Base-by-base conservation (phyloP, 805 yeast species). In the Scheffersomyces stipitis region DNA sequence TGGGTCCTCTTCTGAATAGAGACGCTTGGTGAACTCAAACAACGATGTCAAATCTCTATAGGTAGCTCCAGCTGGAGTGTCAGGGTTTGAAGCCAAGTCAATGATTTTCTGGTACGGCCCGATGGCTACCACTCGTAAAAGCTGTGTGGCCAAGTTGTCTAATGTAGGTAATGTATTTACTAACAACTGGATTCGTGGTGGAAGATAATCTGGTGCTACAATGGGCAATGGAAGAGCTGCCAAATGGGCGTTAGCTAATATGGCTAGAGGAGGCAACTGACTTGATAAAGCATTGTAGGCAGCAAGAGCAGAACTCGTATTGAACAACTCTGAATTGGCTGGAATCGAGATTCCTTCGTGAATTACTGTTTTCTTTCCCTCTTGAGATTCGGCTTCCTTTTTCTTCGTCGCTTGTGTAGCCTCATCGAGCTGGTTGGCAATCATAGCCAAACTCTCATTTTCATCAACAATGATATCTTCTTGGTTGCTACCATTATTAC, bases 121-220 rank as follows among this genome's bases (percentile, higher is more conserved):
- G 17, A 76, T 71, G 6, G 86, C 83, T 26, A 89, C 76, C 2
- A 83, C 69, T 43, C 93, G 70, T 36, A 90, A 66, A 14, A 90
- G 67, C 55, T 90, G 97, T 1, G 89, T 77, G 0, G 96, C 79
- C 36, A 90, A 69, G 47, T 86, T 86, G 53, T 89, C 96, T 41
- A 90, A 62, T 1, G 86, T 75, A 0, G 95, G 90, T 28, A 89
- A 61, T 0, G 89, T 75, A 47, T 82, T 81, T 37, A 84, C 66
- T 18, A 81, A 64, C 28, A 84, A 64, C 52, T 83, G 88, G 14
- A 80, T 73, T 49, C 86, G 73, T 15, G 80, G 73, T 1, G 83
- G 79, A 17, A 78, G 58, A 44, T 71, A 64, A 28, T 69, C 75
- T 8, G 83, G 78, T 1, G 85, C 80, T 2, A 76, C 69, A 4